These are phyloP conservation scores for Ceratobasidium sp. DNA, from an alignment of 1,284 basidiomycete genomes.

Conservation along the genomic window DNA sequence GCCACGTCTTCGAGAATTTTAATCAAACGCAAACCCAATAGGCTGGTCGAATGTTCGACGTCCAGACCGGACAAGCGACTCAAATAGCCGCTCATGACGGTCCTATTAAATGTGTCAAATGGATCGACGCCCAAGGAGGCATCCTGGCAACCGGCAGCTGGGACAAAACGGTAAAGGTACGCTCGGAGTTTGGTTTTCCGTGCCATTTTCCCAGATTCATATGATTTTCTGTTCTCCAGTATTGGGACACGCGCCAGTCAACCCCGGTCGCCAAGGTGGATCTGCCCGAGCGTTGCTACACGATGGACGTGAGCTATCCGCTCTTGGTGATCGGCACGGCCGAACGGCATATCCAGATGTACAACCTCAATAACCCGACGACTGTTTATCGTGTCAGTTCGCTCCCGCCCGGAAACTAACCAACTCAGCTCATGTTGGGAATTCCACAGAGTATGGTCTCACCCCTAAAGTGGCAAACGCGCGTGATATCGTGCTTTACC, in stretches of 20 bases:
- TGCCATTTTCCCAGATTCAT: constrained; percentile 7
- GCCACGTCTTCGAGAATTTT: not conserved
- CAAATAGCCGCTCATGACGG: constrained; percentile 89
- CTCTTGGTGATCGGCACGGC: constrained; percentile 97
- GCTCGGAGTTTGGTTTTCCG: constrained; percentile 45
- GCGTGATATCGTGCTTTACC: constrained; percentile 89
- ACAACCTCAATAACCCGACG: constrained; percentile 86
- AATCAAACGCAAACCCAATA: constrained; percentile 3
- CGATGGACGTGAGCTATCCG: constrained; percentile 85
- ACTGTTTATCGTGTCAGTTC: constrained; percentile 76
- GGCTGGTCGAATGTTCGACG: constrained; percentile 83
- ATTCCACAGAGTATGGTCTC: constrained; percentile 75
- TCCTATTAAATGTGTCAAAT: constrained; percentile 81
- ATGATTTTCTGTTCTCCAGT: constrained; percentile 64
- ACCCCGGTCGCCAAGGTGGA: constrained; percentile 81
- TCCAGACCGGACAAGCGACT: constrained; percentile 75
- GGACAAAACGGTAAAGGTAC: constrained; percentile 91
- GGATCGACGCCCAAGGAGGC: constrained; percentile 77
- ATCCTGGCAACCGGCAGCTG: constrained; percentile 89
- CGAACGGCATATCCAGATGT: constrained; percentile 90
- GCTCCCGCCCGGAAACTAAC: not conserved
- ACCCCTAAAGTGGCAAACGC: constrained; percentile 95
- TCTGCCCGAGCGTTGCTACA: constrained; percentile 91
- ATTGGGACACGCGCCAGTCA: constrained; percentile 88
- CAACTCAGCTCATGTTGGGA: constrained; percentile 41